These are phyloP conservation scores for Linum lewisii DNA, from an alignment of 345 rosid genomes.

Conservation along the genomic window DNA sequence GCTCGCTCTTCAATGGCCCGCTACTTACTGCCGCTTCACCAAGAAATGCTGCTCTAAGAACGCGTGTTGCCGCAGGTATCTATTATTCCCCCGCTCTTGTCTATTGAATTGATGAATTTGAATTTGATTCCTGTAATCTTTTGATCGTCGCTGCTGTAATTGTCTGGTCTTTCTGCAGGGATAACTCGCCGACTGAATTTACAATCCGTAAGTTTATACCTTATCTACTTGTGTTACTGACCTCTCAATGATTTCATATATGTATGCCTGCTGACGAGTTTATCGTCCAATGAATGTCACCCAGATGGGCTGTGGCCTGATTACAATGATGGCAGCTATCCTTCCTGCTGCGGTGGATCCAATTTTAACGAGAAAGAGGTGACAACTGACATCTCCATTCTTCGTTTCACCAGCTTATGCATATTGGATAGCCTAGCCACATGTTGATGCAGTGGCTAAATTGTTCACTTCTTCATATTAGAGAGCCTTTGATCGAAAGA, in stretches of 20 bases:
- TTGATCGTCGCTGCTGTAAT: conserved; percentile 4
- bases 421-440: too few species aligned
- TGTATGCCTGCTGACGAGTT: conserved; percentile 12
- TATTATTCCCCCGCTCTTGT: not conserved
- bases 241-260: too few species aligned
- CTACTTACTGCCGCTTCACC: conserved; percentile 58
- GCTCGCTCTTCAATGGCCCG: conserved; percentile 81
- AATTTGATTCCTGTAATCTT: not conserved
- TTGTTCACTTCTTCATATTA: too few species aligned
- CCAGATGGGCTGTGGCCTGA: conserved; percentile 98
- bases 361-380: conserved; percentile 68
- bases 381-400: not conserved
- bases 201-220: conserved; percentile 77
- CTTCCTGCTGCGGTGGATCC: conserved; percentile 61
- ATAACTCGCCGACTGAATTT: conserved; percentile 58
- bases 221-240: not conserved
- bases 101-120: not conserved
- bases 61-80: conserved; percentile 78
- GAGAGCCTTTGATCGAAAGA: too few species aligned
- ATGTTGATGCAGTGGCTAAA: too few species aligned
- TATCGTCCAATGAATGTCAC: not conserved
- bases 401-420: not conserved
- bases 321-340: conserved; percentile 91
- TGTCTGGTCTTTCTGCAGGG: conserved; percentile 30
- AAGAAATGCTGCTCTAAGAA: conserved; percentile 77